Base-by-base conservation (phyloP, 2,329 filamentous ascomycete genomes). In the Tympanopsis confertula region DNA sequence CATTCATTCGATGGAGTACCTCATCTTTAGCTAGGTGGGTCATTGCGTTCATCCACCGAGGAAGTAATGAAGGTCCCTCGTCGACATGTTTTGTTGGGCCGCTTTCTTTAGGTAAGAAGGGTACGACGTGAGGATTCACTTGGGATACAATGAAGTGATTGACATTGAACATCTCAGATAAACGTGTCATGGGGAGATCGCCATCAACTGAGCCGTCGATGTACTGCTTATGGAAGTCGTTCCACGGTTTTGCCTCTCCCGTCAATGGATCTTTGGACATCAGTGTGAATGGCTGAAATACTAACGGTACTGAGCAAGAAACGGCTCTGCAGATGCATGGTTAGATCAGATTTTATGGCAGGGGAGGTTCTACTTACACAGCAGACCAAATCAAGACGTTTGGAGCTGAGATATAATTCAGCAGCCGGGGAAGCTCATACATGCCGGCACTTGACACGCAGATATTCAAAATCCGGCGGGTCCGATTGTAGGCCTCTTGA, bases 71-170 rank as follows among this genome's bases (percentile, higher is more conserved):
- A 22, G 17, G 49, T 42, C 5, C 35, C 39, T n/a, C n/a, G n/a
- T n/a, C n/a, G 15, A 49, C 36, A 13, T 42, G 45, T 20, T 46
- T 44, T 20, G 47, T 46, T 13, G 55, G 48, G 4, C 61, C 62
- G 39, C 75, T 71, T 38, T 81, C 75, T 42, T 72, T 74, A 3
- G 66, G 62, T n/a, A 83, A 51, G 46, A 84, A 82, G 0, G 76
- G 76, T 2, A 82, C 65, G 10, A 84, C 77, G 48, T 84, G 79
- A 5, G 79, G 80, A 48, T 84, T 84, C 40, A 83, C 78, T 51
- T 84, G 79, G 2, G 78, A 82, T 5, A 83, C 80, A 42, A 84
- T 83, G 50, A 83, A 84, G 50, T 83, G 79, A 45, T 83, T 84
- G 50, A 83, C 78, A 45, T 84, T 83, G 58, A 83, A 82, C 71